These are phyloP conservation scores for Periconia sp. DNA, from an alignment of 2,329 filamentous ascomycete genomes.

Conservation along the genomic window DNA sequence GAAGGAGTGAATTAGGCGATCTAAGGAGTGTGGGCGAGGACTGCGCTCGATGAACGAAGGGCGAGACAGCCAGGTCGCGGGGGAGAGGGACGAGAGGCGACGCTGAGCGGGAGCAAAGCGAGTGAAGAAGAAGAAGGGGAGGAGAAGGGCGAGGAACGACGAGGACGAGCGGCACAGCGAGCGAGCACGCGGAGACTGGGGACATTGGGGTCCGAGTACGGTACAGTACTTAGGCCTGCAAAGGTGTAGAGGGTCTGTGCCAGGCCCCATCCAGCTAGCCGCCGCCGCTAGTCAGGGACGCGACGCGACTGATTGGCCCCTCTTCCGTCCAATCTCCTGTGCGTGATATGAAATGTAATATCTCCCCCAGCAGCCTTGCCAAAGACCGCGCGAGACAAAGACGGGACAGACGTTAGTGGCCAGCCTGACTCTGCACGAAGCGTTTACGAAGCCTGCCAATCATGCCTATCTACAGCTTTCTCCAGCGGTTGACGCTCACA, in stretches of 20 bases:
- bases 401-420: too few relatives aligned
- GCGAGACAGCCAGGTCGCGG: constrained; percentile 43
- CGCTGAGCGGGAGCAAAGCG: constrained; percentile 11
- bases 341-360: too few relatives aligned
- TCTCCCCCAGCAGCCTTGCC: too few relatives aligned
- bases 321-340: too few relatives aligned
- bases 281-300: constrained; percentile 29
- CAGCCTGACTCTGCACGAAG: too few relatives aligned
- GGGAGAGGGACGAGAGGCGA: constrained; percentile 16
- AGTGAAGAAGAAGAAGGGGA: constrained; percentile 13
- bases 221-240: neutral
- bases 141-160: constrained; percentile 12
- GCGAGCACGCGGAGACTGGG: constrained; percentile 5
- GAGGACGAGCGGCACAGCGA: constrained; percentile 9
- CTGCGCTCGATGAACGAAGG: constrained; percentile 42
- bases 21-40: constrained; percentile 39
- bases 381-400: too few relatives aligned
- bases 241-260: constrained; percentile 18
- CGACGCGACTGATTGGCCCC: constrained; percentile 23
- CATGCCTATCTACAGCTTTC: too few relatives aligned
- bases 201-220: too few relatives aligned
- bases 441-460: too few relatives aligned
- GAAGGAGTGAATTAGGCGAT: constrained; percentile 30
- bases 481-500: too few relatives aligned
- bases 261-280: constrained; percentile 11